These are phyloP conservation scores for Neckera pumila DNA, from an alignment of 225 moss, liverwort and hornwort genomes.

Conservation along the genomic window DNA sequence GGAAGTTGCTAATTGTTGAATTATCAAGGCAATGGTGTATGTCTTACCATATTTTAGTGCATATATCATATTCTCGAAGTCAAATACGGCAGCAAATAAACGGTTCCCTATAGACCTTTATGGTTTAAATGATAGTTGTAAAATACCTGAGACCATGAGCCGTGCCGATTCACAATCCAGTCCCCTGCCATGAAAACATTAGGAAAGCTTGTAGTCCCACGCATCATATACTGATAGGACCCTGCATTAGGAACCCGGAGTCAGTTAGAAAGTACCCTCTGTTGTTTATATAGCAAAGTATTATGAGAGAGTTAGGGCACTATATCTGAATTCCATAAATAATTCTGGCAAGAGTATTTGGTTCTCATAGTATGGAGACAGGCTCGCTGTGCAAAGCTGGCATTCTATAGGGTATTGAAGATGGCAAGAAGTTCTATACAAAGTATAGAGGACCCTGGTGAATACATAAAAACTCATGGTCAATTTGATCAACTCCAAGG, in stretches of 20 bases:
- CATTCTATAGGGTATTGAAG: not conserved
- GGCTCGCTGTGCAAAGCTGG: not conserved
- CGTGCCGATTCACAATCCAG: conserved; percentile 90
- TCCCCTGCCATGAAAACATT: conserved; percentile 98
- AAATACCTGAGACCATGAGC: conserved; percentile 96
- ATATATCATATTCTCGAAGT: not conserved
- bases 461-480: not conserved
- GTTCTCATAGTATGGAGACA: not conserved
- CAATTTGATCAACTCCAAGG: not conserved
- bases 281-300: not conserved
- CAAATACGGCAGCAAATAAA: not conserved
- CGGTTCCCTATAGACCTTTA: not conserved
- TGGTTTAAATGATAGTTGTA: not conserved
- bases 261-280: not conserved
- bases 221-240: conserved; percentile 88
- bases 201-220: conserved; percentile 72
- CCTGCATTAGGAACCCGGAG: conserved; percentile 26
- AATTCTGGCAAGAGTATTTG: not conserved
- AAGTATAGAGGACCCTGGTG: not conserved
- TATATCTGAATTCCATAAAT: not conserved
- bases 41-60: not conserved
- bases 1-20: not conserved
- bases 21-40: not conserved
- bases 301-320: not conserved
- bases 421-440: not conserved